These are phyloP conservation scores for Neurospora pannonica DNA, from an alignment of 495 filamentous ascomycete species.

Conservation along the genomic window DNA sequence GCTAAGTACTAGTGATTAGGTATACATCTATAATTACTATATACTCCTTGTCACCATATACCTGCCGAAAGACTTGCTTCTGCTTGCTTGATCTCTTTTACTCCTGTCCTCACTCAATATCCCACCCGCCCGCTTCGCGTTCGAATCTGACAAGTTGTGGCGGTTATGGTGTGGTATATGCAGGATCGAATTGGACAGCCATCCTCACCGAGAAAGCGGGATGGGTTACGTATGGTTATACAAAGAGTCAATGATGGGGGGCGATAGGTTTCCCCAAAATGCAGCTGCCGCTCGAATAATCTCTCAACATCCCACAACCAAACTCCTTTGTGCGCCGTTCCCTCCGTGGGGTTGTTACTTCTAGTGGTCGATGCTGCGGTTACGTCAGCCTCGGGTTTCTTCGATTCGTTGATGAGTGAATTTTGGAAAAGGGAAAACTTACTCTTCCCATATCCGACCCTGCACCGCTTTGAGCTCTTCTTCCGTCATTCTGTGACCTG, in stretches of 20 bases:
- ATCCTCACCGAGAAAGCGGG: neutral
- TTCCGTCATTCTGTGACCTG: slow-evolving; percentile 78
- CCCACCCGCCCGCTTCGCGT: neutral
- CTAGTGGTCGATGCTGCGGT: slow-evolving; percentile 20
- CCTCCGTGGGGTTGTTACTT: neutral
- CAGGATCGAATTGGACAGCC: neutral
- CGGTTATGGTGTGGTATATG: neutral
- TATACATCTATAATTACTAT: neutral
- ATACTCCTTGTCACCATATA: neutral
- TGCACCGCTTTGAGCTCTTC: slow-evolving; percentile 77
- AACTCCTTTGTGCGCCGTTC: neutral
- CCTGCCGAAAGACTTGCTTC: neutral
- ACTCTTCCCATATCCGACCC: slow-evolving; percentile 90
- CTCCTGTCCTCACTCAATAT: neutral
- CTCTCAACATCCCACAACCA: neutral
- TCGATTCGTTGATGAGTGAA: slow-evolving; percentile 7
- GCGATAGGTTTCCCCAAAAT: neutral
- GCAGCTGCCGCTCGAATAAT: neutral
- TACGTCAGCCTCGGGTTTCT: slow-evolving; percentile 11
- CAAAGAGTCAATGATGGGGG: neutral
- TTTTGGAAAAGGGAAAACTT: slow-evolving; percentile 16
- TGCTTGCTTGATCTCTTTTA: neutral
- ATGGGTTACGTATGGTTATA: neutral
- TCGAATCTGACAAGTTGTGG: neutral
- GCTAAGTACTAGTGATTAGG: neutral